phyloP scores from a whole-genome alignment of 345 rosid genomes.

The Excoecaria agallocha region DNA sequence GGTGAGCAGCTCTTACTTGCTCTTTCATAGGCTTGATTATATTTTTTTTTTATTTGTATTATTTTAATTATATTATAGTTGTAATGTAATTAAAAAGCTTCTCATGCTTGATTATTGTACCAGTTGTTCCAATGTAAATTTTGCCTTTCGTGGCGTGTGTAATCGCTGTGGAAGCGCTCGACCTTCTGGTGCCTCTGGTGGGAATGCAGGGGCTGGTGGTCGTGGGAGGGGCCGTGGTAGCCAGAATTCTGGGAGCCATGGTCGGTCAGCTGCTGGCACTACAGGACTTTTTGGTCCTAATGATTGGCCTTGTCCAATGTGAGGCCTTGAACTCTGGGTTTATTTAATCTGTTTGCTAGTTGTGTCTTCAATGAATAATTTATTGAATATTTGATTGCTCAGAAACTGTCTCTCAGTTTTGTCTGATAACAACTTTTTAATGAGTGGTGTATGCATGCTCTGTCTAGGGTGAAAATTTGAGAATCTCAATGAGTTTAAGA shows the following conservation, averaged over 20 bases:
- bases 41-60: not conserved
- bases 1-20: conserved; percentile 98
- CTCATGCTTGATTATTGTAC: conserved; percentile 37
- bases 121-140: conserved; percentile 97
- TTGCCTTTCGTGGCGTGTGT: conserved; percentile 97
- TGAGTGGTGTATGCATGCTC: not conserved
- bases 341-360: not conserved
- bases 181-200: conserved; percentile 81
- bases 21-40: conserved; percentile 34
- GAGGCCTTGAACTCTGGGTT: conserved; percentile 36
- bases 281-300: conserved; percentile 95
- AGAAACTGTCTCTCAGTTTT: not conserved
- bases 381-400: not conserved
- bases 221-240: conserved; percentile 82
- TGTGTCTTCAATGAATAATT: not conserved
- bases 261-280: conserved; percentile 54
- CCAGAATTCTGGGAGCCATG: conserved; percentile 45
- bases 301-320: conserved; percentile 99
- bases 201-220: conserved; percentile 69
- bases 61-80: conserved; percentile 6
- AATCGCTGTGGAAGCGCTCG: conserved; percentile 95
- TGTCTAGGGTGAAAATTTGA: too few species aligned
- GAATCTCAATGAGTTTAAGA: not conserved
- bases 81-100: conserved; percentile 9
- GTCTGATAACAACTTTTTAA: not conserved